phyloP scores from a whole-genome alignment of 2,329 filamentous ascomycete species.

The Cladophialophora carrionii region DNA sequence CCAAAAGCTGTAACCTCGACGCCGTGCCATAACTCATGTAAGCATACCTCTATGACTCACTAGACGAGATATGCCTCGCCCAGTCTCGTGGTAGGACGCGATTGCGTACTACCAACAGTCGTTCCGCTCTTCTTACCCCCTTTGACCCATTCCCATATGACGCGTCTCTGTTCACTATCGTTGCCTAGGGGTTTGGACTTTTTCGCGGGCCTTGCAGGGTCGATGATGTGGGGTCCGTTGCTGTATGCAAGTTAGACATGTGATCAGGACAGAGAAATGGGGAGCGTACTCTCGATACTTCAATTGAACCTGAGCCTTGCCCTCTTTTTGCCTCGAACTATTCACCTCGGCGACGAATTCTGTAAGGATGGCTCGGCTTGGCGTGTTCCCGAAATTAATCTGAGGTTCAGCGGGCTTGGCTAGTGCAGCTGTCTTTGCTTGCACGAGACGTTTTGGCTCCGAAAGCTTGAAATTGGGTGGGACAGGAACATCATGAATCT shows the following conservation, averaged over 20 bases:
- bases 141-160: constrained; percentile 8
- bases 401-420: not conserved
- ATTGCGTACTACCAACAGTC: not conserved
- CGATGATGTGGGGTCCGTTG: not conserved
- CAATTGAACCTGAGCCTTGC: constrained; percentile 1
- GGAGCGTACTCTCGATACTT: not conserved
- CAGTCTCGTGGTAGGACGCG: not conserved
- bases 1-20: not conserved
- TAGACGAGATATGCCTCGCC: constrained; percentile 9
- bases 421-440: not conserved
- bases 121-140: not conserved
- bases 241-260: not conserved
- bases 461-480: not conserved
- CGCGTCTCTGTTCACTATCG: constrained; percentile 2
- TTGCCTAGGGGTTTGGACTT: not conserved
- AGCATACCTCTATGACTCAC: not conserved
- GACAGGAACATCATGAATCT: not conserved
- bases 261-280: not conserved
- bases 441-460: not conserved
- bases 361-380: not conserved
- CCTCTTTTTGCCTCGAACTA: not conserved
- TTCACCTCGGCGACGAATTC: constrained; percentile 9
- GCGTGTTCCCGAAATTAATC: not conserved
- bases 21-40: not conserved
- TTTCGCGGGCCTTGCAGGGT: constrained; percentile 2